Conservation (phyloP, 1,139 yeast species). For the Kodamaea fungicola region DNA sequence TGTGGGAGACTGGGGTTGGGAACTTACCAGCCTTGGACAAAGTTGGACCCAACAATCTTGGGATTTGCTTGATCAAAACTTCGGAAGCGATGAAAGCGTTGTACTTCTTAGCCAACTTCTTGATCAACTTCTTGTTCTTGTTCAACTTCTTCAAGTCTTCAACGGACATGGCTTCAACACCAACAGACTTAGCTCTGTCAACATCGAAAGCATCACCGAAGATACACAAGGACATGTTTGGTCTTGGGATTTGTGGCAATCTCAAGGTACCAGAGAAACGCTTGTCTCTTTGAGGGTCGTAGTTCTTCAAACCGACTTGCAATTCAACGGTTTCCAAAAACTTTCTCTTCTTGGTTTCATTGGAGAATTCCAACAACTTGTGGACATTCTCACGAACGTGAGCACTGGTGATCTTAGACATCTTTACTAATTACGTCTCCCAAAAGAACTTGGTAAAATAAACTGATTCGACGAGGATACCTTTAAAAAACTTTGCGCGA, state of each 20-base stretch:
- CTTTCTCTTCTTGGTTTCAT: conserved; percentile 99
- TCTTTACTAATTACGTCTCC: conserved; percentile 64
- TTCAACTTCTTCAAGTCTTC: conserved; percentile 99
- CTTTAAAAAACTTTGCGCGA: conserved; percentile 7
- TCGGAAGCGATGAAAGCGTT: conserved; percentile 99
- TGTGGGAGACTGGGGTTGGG: conserved; percentile 99
- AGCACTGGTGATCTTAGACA: conserved; percentile 92
- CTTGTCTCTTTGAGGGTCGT: conserved; percentile 99
- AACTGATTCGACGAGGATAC: conserved; percentile 53
- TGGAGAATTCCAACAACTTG: conserved; percentile 86
- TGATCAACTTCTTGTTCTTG: conserved; percentile 99
- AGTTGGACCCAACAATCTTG: conserved; percentile 99
- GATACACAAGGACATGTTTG: conserved; percentile 99
- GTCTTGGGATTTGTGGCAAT: conserved; percentile 99
- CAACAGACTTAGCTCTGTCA: conserved; percentile 99
- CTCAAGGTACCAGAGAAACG: conserved; percentile 99
- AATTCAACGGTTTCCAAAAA: conserved; percentile 99
- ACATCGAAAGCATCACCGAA: conserved; percentile 99
- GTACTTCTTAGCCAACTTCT: conserved; percentile 99
- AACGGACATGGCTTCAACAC: conserved; percentile 99
- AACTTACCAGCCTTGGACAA: conserved; percentile 99
- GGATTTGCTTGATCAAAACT: conserved; percentile 98
- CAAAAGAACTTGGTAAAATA: conserved; percentile 49
- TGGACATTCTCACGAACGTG: conserved; percentile 97
- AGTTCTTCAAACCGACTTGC: conserved; percentile 99